Evolutionary conservation across 2,329 filamentous ascomycete species (phyloP).

Genomic region (Exophiala viscosa): DNA sequence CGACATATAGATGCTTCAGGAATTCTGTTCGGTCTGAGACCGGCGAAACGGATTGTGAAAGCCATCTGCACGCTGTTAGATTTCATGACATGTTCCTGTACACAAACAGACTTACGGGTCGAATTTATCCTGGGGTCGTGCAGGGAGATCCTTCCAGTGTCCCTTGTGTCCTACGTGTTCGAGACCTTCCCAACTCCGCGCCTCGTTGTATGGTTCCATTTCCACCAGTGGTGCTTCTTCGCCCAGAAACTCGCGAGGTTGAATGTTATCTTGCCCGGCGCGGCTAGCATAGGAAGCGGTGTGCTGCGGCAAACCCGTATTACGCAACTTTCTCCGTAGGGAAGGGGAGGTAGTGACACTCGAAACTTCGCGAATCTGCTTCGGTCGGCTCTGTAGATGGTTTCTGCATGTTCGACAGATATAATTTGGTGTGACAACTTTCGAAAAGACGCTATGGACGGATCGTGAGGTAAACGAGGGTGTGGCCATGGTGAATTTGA

Average conservation of each 20-base stretch:
- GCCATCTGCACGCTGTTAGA: slow-evolving; percentile 44
- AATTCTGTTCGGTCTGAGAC: slow-evolving; percentile 30
- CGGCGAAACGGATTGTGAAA: background rate
- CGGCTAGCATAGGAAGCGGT: background rate
- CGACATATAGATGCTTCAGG: slow-evolving; percentile 11
- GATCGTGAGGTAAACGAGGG: background rate
- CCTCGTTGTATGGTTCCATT: slow-evolving; percentile 10
- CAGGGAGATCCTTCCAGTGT: slow-evolving; percentile 38
- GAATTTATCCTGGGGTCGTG: slow-evolving; percentile 39
- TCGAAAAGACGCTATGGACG: background rate
- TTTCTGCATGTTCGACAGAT: slow-evolving; percentile 1
- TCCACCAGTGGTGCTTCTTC: background rate
- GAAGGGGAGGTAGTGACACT: background rate
- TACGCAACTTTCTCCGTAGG: background rate
- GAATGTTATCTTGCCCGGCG: background rate
- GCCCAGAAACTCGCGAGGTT: background rate
- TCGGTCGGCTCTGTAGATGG: background rate
- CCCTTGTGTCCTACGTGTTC: slow-evolving; percentile 52
- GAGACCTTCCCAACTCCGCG: slow-evolving; percentile 49
- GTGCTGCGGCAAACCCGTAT: background rate
- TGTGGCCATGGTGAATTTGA: background rate
- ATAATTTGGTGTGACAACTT: background rate
- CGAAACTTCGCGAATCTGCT: background rate
- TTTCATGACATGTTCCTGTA: slow-evolving; percentile 34
- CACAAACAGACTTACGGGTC: slow-evolving; percentile 36